These are phyloP conservation scores for Didymosphaeria variabile DNA, from an alignment of 2,329 filamentous ascomycete genomes.

Conservation along the genomic window DNA sequence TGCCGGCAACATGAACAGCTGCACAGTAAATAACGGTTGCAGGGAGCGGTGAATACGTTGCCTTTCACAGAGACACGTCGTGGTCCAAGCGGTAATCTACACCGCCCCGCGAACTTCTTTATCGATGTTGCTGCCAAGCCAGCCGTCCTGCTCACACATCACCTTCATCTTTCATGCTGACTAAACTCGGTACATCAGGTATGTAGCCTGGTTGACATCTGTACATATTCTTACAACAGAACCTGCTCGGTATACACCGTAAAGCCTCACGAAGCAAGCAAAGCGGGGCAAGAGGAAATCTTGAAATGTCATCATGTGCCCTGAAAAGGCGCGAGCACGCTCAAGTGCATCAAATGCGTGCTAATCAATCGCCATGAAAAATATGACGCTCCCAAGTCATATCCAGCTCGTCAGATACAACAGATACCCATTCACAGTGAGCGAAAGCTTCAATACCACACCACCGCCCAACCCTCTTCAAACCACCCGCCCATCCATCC, in stretches of 20 bases:
- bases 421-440: slow-evolving; percentile 33
- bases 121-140: slow-evolving; percentile 21
- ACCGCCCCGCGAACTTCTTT: slow-evolving; percentile 25
- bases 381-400: slow-evolving; percentile 26
- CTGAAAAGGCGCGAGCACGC: slow-evolving; percentile 28
- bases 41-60: slow-evolving; percentile 21
- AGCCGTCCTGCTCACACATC: slow-evolving; percentile 17
- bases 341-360: slow-evolving; percentile 36
- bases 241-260: slow-evolving; percentile 17
- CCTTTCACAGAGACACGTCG: slow-evolving; percentile 20
- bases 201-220: neutral
- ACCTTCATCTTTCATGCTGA: slow-evolving; percentile 10
- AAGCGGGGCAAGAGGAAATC: slow-evolving; percentile 10
- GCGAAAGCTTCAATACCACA: slow-evolving; percentile 30
- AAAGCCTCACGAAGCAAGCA: slow-evolving; percentile 26
- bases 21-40: slow-evolving; percentile 13
- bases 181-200: slow-evolving; percentile 7
- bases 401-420: slow-evolving; percentile 27
- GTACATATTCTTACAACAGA: slow-evolving; percentile 20
- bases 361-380: slow-evolving; percentile 28
- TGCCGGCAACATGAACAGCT: slow-evolving; percentile 21
- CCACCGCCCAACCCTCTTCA: slow-evolving; percentile 27
- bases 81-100: slow-evolving; percentile 22
- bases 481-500: slow-evolving; percentile 21
- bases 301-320: slow-evolving; percentile 26